Conservation (phyloP, 257 asterid genomes). For the Coffea eugenioides region DNA sequence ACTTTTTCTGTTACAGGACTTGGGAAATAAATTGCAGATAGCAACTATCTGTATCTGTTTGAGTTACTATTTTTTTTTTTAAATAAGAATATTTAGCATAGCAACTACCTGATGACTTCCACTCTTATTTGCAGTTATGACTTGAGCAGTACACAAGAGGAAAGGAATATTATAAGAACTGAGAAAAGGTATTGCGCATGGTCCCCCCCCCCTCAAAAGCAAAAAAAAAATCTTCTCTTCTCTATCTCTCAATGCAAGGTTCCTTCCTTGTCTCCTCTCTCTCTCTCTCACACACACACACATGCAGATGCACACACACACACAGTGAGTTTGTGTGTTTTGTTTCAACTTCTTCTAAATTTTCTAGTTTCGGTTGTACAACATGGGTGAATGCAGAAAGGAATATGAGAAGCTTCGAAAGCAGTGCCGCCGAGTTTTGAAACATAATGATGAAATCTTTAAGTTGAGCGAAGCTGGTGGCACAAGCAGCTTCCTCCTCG, state of each 20-base stretch:
- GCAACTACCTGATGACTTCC: neutral
- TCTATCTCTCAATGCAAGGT: neutral
- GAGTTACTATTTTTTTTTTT: neutral
- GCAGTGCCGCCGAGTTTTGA: conserved; percentile 56
- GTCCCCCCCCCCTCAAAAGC: neutral
- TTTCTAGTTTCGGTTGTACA: conserved; percentile 9
- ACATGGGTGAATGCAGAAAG: conserved; percentile 49
- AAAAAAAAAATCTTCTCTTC: conserved; percentile 1
- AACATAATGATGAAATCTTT: conserved; percentile 29
- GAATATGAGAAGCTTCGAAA: conserved; percentile 75
- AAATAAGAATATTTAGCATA: neutral
- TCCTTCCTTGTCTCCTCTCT: neutral
- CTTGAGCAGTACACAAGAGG: conserved; percentile 66
- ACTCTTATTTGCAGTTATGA: conserved; percentile 62
- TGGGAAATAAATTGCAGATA: neutral
- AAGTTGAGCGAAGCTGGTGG: conserved; percentile 37
- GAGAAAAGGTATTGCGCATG: conserved; percentile 51
- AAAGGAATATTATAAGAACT: conserved; percentile 58
- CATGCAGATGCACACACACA: neutral
- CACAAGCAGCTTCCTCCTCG: conserved; percentile 38
- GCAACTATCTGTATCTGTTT: neutral
- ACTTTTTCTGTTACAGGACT: neutral
- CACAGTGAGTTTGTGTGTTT: neutral
- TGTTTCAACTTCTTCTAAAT: neutral
- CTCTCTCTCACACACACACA: conserved; percentile 11